Conservation (phyloP, 2,329 filamentous ascomycete genomes). For the Trichoderma atrobrunneum region DNA sequence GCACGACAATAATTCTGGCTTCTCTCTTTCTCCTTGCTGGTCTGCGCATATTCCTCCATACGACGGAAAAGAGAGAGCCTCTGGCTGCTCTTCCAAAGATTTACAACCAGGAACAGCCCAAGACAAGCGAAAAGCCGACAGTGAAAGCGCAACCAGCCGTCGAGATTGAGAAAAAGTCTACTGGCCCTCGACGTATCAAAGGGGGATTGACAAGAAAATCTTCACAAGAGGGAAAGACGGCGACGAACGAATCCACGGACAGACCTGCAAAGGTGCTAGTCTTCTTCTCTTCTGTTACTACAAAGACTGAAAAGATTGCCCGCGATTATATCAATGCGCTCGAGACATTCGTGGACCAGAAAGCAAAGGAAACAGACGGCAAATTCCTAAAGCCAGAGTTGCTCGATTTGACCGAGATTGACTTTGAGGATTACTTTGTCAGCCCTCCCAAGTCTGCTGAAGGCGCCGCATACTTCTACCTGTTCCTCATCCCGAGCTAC, state of each 20-base stretch:
- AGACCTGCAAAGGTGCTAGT: conserved; percentile 67
- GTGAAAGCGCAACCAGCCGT: conserved; percentile 22
- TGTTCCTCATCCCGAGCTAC: conserved; percentile 84
- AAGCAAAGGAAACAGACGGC: conserved; percentile 39
- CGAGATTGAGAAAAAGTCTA: conserved; percentile 33
- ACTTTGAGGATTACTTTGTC: conserved; percentile 92
- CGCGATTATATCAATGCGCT: conserved; percentile 59
- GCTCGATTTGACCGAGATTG: conserved; percentile 78
- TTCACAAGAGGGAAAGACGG: conserved; percentile 26
- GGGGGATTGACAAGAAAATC: conserved; percentile 38
- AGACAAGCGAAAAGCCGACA: not conserved
- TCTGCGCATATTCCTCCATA: conserved; percentile 43
- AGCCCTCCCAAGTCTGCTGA: conserved; percentile 61
- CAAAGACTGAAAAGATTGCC: conserved; percentile 73
- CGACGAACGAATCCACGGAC: conserved; percentile 28
- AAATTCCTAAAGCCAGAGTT: conserved; percentile 58
- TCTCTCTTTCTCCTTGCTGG: conserved; percentile 38
- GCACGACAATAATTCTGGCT: conserved; percentile 43
- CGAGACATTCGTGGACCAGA: conserved; percentile 48
- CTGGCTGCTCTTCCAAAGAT: conserved; percentile 39
- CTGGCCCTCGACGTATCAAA: conserved; percentile 50
- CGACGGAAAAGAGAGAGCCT: conserved; percentile 34
- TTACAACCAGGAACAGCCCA: conserved; percentile 28
- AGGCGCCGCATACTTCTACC: conserved; percentile 70
- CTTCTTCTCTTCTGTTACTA: conserved; percentile 88